Percentiles rank a stretch among this genome's conserved stretches.
Evolutionary conservation across 179 eudicot species (phyloP).

Genomic region (Patellifolia procumbens): DNA sequence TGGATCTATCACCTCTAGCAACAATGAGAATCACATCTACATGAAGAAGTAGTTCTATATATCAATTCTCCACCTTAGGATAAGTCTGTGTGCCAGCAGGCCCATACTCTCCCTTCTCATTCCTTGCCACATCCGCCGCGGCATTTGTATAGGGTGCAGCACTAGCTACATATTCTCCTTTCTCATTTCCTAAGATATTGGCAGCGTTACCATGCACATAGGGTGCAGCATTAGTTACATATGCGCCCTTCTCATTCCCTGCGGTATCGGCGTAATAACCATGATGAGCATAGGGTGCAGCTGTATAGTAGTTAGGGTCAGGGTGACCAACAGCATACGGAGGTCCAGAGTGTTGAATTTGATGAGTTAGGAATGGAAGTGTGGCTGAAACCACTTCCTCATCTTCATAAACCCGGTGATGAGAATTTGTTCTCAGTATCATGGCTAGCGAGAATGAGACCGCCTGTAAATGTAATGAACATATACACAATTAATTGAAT

Average conservation of each 20-base stretch:
- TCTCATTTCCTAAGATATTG: too few species aligned
- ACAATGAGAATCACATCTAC: too few species aligned
- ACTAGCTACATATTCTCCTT: too few species aligned
- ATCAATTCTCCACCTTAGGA: too few species aligned
- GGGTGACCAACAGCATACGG: constrained; percentile 12
- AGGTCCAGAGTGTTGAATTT: background rate
- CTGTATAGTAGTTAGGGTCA: background rate
- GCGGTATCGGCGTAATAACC: background rate
- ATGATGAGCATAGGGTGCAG: background rate
- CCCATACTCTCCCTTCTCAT: too few species aligned
- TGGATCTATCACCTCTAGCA: too few species aligned
- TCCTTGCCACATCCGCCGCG: too few species aligned
- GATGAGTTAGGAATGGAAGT: constrained; percentile 32
- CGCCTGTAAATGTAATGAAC: constrained; percentile 32
- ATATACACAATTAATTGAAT: background rate
- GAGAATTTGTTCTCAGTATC: constrained; percentile 30
- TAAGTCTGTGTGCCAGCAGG: too few species aligned
- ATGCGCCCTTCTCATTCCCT: background rate
- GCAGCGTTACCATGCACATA: background rate
- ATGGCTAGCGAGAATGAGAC: constrained; percentile 42
- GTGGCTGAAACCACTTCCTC: constrained; percentile 14
- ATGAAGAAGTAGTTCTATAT: too few species aligned
- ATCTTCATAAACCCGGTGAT: constrained; percentile 2
- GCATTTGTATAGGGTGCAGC: too few species aligned
- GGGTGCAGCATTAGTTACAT: background rate